Conservation (phyloP, 345 rosid genomes). For the Dipteronia dyeriana region DNA sequence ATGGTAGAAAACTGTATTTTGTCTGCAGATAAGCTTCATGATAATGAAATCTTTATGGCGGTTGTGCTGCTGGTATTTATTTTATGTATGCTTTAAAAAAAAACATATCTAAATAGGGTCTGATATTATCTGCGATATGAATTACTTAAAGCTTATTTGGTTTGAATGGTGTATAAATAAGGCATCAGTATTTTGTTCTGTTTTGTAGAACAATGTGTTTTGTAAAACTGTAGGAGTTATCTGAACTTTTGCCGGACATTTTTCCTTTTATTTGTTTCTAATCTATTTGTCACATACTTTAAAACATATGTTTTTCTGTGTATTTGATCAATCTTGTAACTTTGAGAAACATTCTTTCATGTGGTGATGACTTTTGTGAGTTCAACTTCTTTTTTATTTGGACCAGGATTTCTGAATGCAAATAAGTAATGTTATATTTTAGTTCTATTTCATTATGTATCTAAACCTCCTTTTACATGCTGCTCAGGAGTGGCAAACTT, state of each 20-base stretch:
- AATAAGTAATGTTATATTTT: neutral
- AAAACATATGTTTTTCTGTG: neutral
- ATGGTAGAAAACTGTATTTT: neutral
- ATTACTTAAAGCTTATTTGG: neutral
- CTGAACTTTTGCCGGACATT: neutral
- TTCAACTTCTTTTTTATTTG: conserved; percentile 3
- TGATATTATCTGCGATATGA: neutral
- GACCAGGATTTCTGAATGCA: conserved; percentile 1
- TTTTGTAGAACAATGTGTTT: neutral
- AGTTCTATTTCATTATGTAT: conserved; percentile 1
- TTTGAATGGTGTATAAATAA: neutral
- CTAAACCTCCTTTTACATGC: conserved; percentile 18
- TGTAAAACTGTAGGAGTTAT: neutral
- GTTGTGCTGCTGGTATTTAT: neutral
- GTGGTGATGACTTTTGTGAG: conserved; percentile 8
- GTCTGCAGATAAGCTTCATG: neutral
- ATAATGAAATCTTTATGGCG: neutral
- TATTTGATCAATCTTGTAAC: neutral
- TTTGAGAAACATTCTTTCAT: neutral
- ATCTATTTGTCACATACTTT: neutral
- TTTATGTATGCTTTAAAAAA: neutral
- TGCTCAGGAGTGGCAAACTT: conserved; percentile 63
- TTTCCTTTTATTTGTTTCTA: neutral
- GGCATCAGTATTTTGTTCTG: neutral
- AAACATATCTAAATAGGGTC: neutral